Percentiles rank a stretch among this genome's conserved stretches.
Evolutionary conservation across 495 filamentous ascomycete species (phyloP).

Genomic region (Cercophora sp.): DNA sequence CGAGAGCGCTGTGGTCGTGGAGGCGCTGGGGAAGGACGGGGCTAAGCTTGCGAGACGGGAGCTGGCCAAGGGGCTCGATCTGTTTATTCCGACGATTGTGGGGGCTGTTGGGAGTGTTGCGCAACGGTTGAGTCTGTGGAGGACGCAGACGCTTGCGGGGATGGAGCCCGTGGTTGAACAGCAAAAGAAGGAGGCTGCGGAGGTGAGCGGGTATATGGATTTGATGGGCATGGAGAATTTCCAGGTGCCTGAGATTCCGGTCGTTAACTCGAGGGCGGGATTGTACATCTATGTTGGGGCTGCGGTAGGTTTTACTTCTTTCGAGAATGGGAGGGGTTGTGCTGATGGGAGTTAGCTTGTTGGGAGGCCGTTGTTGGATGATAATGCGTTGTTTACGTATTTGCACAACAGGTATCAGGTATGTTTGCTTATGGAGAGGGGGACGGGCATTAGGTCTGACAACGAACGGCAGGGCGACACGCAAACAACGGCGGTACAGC

Average conservation of each 20-base stretch:
- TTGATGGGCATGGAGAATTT: constrained; percentile 51
- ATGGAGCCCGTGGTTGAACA: constrained; percentile 44
- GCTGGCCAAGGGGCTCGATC: constrained; percentile 45
- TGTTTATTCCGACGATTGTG: constrained; percentile 51
- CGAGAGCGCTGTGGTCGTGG: constrained; percentile 47
- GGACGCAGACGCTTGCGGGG: constrained; percentile 44
- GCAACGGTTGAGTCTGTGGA: constrained; percentile 46
- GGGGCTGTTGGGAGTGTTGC: constrained; percentile 49
- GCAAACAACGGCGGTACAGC: constrained; percentile 68
- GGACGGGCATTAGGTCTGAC: not conserved
- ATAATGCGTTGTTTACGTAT: constrained; percentile 70
- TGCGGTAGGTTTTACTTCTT: constrained; percentile 68
- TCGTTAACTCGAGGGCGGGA: constrained; percentile 76
- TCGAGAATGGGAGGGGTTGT: no score
- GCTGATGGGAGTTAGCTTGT: constrained; percentile 73
- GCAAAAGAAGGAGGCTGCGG: constrained; percentile 42
- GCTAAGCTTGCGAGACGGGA: constrained; percentile 46
- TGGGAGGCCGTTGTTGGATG: constrained; percentile 78
- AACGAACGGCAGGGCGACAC: constrained; percentile 69
- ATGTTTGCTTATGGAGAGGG: not conserved
- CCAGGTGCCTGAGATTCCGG: constrained; percentile 61
- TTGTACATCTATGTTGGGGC: constrained; percentile 91
- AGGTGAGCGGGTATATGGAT: constrained; percentile 51
- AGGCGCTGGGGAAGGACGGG: constrained; percentile 37
- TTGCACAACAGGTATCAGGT: constrained; percentile 71